Base-by-base conservation (phyloP, 768 basidiomycete genomes). In the Boletus rubroflammeus region DNA sequence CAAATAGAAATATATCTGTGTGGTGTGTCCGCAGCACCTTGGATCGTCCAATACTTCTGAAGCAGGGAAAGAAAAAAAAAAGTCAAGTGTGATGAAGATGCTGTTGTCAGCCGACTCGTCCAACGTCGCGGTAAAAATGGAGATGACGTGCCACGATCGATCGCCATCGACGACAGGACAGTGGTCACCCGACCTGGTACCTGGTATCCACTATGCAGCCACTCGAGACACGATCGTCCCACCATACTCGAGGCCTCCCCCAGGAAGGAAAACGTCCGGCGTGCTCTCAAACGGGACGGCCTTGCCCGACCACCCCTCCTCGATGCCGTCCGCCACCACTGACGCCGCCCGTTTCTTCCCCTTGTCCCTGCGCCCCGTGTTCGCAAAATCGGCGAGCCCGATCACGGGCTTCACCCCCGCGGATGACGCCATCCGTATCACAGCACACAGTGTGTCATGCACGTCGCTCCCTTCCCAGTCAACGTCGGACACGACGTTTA, bases 391-490 rank as follows among this genome's bases (percentile, higher is more conserved):
- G 1, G 50, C 31, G 6, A 50, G 54, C 0, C 41, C 62, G 5
- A 71, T 41, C 10, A 48, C 51, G 4, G 72, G 76, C 38, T 65
- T 61, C 31, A 76, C 49, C 1, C 64, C 61, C 5, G 70, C 70
- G 43, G 70, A 63, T 47, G 68, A 66, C 3, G 75, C 75, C 64
- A 78, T 64, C 25, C 62, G 65, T 44, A 74, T 55, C 40, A 80
- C 70, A 7, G 73, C 72, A 19, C 65, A 73, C 3, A 82, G 64
- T 32, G 78, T 73, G 48, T 82, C 78, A 15, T 82, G 75, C 50
- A 92, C 79, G 66, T 90, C 86, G 53, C 83, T 79, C 26, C 91
- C 91, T 62, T 92, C 88, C 78, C 84, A 86, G 67, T 93, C 91
- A 29, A 92, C 82, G 65, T 92, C 91, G 56, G 88, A 86, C 34